Evolutionary conservation across 2,329 filamentous ascomycete genomes (phyloP).

Genomic region (Xylaria sp.): DNA sequence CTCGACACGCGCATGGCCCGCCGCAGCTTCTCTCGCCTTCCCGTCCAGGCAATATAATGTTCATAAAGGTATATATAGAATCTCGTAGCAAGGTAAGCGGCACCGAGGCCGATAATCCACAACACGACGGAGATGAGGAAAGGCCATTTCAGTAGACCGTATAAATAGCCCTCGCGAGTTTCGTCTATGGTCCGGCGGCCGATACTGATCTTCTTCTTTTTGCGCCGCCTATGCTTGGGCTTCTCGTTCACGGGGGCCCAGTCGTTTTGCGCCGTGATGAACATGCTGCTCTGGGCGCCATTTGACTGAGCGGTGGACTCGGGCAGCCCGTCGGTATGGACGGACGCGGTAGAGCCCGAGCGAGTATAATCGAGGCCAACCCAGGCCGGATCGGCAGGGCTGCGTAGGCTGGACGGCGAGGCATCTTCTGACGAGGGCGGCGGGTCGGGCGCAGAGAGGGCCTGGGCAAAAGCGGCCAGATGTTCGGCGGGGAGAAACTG

Average conservation of each 20-base stretch:
- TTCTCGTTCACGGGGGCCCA: slow-evolving; percentile 90
- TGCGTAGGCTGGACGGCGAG: slow-evolving; percentile 53
- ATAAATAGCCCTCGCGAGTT: slow-evolving; percentile 92
- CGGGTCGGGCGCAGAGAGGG: slow-evolving; percentile 83
- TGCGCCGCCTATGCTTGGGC: slow-evolving; percentile 61
- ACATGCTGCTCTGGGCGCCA: slow-evolving; percentile 57
- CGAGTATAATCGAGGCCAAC: slow-evolving; percentile 56
- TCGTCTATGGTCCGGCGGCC: slow-evolving; percentile 82
- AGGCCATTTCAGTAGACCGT: slow-evolving; percentile 91
- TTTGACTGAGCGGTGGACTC: slow-evolving; percentile 51
- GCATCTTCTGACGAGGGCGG: slow-evolving; percentile 62
- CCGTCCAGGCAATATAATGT: slow-evolving; percentile 89
- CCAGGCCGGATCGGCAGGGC: slow-evolving; percentile 55
- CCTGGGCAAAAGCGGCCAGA: slow-evolving; percentile 80
- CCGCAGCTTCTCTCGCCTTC: slow-evolving; percentile 77
- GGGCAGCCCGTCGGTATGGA: slow-evolving; percentile 48
- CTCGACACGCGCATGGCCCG: slow-evolving; percentile 76
- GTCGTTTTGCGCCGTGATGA: slow-evolving; percentile 93
- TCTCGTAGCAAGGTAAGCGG: slow-evolving; percentile 82
- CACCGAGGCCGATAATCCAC: slow-evolving; percentile 80
- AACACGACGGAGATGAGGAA: slow-evolving; percentile 81
- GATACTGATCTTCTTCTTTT: slow-evolving; percentile 54
- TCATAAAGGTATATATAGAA: slow-evolving; percentile 95
- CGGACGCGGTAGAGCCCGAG: slow-evolving; percentile 55
- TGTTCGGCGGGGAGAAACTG: slow-evolving; percentile 81